Evolutionary conservation across 23 red algal genomes (phyloP).

Genomic region (Agarophyton chilense): DNA sequence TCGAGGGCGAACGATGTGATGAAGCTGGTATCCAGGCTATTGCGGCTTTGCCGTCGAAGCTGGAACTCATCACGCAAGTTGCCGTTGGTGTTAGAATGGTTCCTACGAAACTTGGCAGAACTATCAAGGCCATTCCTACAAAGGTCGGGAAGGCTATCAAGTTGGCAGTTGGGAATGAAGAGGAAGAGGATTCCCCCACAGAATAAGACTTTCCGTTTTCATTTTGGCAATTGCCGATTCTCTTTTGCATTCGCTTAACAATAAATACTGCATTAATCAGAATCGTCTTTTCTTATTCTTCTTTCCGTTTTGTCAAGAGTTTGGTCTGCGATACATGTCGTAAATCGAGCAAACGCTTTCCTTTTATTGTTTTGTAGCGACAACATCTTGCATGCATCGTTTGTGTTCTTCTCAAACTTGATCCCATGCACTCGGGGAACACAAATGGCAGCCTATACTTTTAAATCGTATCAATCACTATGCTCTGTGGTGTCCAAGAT

Average conservation of each 20-base stretch:
- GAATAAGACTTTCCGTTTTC: conserved; percentile 3
- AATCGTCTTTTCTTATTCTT: too few relatives aligned
- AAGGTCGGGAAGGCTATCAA: conserved; percentile 87
- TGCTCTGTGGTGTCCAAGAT: too few relatives aligned
- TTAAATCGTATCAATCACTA: too few relatives aligned
- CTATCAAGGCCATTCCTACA: conserved; percentile 81
- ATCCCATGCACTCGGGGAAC: too few relatives aligned
- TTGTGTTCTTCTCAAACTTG: too few relatives aligned
- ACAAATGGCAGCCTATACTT: too few relatives aligned
- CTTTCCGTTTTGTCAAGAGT: too few relatives aligned
- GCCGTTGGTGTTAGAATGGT: conserved; percentile 84
- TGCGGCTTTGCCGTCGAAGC: conserved; percentile 77
- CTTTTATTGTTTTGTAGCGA: too few relatives aligned
- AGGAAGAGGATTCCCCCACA: conserved; percentile 42
- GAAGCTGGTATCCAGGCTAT: conserved; percentile 71
- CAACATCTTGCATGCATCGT: too few relatives aligned
- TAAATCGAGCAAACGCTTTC: too few relatives aligned
- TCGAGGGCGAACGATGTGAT: conserved; percentile 74
- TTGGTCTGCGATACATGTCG: too few relatives aligned
- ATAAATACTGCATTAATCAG: background rate
- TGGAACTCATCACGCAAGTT: conserved; percentile 89
- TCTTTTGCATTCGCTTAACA: conserved; percentile 12
- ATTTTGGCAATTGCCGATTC: background rate
- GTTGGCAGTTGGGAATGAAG: conserved; percentile 71
- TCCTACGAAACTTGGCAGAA: conserved; percentile 74